Evolutionary conservation across 2,329 filamentous ascomycete genomes (phyloP).

Genomic region (Talaromyces sp.): DNA sequence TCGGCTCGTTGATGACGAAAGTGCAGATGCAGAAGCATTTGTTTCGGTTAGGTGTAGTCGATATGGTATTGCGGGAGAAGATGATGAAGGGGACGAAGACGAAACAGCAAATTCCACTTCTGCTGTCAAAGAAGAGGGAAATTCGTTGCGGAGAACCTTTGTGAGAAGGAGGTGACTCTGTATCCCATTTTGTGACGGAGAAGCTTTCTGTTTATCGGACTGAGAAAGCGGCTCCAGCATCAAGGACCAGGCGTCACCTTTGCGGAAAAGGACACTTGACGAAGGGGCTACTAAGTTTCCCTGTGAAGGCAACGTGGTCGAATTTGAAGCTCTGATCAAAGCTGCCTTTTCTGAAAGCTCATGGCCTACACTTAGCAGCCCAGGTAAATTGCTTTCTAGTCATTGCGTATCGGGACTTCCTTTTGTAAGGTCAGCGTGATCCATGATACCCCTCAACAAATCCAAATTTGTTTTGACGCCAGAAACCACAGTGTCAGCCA

Average conservation of each 20-base stretch:
- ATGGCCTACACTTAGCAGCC: constrained; percentile 32
- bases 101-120: constrained; percentile 46
- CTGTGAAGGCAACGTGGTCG: background rate
- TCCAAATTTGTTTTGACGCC: constrained; percentile 56
- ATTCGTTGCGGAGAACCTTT: constrained; percentile 54
- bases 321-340: background rate
- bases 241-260: constrained; percentile 55
- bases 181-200: constrained; percentile 14
- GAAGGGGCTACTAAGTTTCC: constrained; percentile 16
- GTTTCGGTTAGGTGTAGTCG: constrained; percentile 42
- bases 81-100: constrained; percentile 15
- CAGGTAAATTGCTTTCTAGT: constrained; percentile 47
- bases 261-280: constrained; percentile 46
- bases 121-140: constrained; percentile 50
- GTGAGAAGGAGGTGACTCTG: constrained; percentile 50
- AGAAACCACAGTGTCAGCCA: constrained; percentile 50
- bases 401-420: constrained; percentile 50
- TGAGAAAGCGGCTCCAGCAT: constrained; percentile 33
- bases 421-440: constrained; percentile 45
- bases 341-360: constrained; percentile 16
- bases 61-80: constrained; percentile 31
- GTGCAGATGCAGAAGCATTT: constrained; percentile 39
- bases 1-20: constrained; percentile 37
- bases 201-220: constrained; percentile 9
- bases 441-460: constrained; percentile 49